These are phyloP conservation scores for Poronia punctata DNA, from an alignment of 495 filamentous ascomycete species.

Conservation along the genomic window DNA sequence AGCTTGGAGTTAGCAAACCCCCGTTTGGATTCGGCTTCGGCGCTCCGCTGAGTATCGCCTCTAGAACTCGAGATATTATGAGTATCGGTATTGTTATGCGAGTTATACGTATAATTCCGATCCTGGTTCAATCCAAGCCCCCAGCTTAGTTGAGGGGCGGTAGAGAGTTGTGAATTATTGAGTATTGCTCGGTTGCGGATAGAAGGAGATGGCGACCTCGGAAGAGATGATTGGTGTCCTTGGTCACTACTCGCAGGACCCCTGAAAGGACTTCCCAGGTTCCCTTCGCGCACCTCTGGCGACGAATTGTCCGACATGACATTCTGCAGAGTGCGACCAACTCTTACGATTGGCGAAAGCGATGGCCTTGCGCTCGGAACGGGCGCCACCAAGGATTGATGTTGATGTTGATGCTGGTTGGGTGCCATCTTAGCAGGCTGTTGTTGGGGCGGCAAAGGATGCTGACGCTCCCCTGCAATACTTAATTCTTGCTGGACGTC, in stretches of 20 bases:
- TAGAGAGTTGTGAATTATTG: slow-evolving; percentile 8
- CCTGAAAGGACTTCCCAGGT: slow-evolving; percentile 46
- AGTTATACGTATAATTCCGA: slow-evolving; percentile 9
- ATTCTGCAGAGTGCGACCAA: slow-evolving; percentile 43
- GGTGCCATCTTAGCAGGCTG: slow-evolving; percentile 21
- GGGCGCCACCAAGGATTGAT: slow-evolving; percentile 17
- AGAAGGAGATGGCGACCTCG: slow-evolving; percentile 17
- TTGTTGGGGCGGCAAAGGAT: slow-evolving; percentile 25
- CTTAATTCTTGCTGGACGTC: slow-evolving; percentile 19
- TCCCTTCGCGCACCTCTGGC: slow-evolving; percentile 35
- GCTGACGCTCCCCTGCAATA: slow-evolving; percentile 22
- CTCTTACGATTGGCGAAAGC: slow-evolving; percentile 46
- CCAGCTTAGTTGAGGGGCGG: slow-evolving; percentile 6
- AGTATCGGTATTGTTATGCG: neutral
- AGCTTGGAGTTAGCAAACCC: slow-evolving; percentile 1
- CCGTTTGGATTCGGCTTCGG: slow-evolving; percentile 2
- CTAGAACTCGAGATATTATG: slow-evolving; percentile 12
- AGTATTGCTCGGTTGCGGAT: slow-evolving; percentile 5
- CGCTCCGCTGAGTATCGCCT: no score
- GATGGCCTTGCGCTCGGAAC: slow-evolving; percentile 26
- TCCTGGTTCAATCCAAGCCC: no score
- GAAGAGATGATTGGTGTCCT: slow-evolving; percentile 8
- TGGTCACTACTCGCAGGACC: slow-evolving; percentile 28
- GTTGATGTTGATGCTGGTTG: slow-evolving; percentile 6
- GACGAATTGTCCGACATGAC: slow-evolving; percentile 47